phyloP scores from a whole-genome alignment of 768 basidiomycete genomes.

The Lactarius vividus region DNA sequence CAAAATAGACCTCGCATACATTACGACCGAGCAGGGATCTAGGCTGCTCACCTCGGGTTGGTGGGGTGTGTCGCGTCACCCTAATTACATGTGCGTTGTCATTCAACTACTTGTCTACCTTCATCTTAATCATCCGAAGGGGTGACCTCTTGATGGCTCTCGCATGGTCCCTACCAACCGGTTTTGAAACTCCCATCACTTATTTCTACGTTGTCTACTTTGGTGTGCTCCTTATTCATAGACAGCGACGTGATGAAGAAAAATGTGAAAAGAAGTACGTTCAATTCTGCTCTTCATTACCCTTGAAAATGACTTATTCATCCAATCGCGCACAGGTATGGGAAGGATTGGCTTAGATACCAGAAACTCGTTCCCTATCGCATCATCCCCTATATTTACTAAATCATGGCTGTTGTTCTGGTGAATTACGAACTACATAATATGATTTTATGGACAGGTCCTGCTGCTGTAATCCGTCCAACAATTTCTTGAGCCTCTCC shows the following conservation, averaged over 20 bases:
- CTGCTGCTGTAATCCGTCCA: conserved; percentile 22
- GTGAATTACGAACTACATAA: conserved; percentile 1
- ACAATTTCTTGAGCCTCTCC: conserved; percentile 58
- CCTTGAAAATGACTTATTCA: background rate
- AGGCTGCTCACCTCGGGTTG: conserved; percentile 93
- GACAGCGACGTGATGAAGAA: conserved; percentile 90
- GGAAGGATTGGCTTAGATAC: conserved; percentile 92
- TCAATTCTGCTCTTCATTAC: conserved; percentile 3
- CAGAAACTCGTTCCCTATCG: conserved; percentile 80
- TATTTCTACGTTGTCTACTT: conserved; percentile 96
- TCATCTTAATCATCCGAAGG: conserved; percentile 37
- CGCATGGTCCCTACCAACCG: conserved; percentile 92
- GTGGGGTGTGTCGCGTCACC: conserved; percentile 95
- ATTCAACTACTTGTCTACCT: background rate
- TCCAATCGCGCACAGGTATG: conserved; percentile 57
- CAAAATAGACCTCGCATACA: conserved; percentile 63
- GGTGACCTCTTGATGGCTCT: conserved; percentile 87
- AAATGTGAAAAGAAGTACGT: conserved; percentile 69
- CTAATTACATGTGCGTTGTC: conserved; percentile 73
- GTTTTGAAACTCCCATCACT: conserved; percentile 88
- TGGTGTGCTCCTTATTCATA: conserved; percentile 80
- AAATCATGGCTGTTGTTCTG: conserved; percentile 18
- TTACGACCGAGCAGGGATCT: conserved; percentile 81
- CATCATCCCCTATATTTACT: conserved; percentile 85
- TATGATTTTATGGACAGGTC: background rate